Evolutionary conservation across 2,329 filamentous ascomycete genomes (phyloP), one percentile per base, ranked within the genome.

Genomic region (Aspergillus japonicus): DNA sequence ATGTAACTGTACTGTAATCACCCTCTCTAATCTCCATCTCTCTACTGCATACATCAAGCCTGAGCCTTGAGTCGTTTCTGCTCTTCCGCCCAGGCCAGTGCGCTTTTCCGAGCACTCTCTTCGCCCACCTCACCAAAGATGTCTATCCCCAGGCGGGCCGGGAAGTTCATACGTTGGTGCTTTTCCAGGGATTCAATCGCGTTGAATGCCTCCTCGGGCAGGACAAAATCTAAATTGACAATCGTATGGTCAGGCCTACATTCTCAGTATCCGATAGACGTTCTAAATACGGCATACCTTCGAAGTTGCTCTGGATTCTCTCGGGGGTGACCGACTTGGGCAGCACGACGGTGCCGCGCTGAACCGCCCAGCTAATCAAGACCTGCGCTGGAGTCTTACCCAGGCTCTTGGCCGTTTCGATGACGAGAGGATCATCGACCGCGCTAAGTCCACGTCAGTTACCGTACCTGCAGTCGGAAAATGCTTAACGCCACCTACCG

Each of bases 31-130:
- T 23, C 23, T 23, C 23, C 23, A 23, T 23, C 23, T 3, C 8
- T 5, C 14, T 44, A 44, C 39, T 44, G 3, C 14, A 44, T 19
- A 8, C 16, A 44, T 44, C 39, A 44, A 16, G 39, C 39, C 16
- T 42, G 80, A 24, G 7, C 12, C 2, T 21, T 56, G 47, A 59
- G 33, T n/a, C 35, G 47, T 29, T 35, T 62, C 50, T 65, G 61
- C 33, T 61, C 50, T 47, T 59, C 59, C n/a, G 63, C 63, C 61
- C 59, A 63, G 14, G 61, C 61, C 39, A 50, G 23, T 2, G 63
- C 63, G 42, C 61, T 61, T 33, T 39, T 58, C 19, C 47, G 54
- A 10, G 21, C 61, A 21, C 57, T 60, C 47, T 65, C 61, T 35
- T 63, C 61, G 11, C 63, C 63, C 12, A 58, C 57, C 50, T 65